Conservation (phyloP, 192 early-diverging fungal species). For the Backusella circina region DNA sequence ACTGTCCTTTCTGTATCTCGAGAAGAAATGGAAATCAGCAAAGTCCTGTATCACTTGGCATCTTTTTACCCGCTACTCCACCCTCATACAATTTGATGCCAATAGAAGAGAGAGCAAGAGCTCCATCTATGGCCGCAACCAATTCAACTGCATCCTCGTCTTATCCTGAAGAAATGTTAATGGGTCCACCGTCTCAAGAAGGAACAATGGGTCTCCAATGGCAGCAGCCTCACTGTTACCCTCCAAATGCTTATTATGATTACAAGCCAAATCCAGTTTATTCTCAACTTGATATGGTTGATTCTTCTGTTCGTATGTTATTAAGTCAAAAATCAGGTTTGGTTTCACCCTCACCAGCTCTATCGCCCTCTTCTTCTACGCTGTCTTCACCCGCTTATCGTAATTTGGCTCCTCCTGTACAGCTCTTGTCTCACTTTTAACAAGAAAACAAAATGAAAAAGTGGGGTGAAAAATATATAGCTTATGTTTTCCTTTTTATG, state of each 20-base stretch:
- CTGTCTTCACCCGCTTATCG: conserved; percentile 1
- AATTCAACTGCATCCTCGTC: not conserved
- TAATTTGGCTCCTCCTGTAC: not conserved
- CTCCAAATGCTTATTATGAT: not conserved
- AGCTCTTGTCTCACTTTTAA: conserved; percentile 2
- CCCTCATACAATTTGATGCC: not conserved
- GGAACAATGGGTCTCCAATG: not conserved
- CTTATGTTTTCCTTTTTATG: not conserved
- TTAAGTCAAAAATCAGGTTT: not conserved
- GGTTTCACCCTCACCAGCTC: not conserved
- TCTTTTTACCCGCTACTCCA: not conserved
- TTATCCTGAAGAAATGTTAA: not conserved
- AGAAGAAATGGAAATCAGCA: conserved; percentile 16
- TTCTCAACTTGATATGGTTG: not conserved
- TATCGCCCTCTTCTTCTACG: not conserved
- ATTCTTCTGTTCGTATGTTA: conserved; percentile 5
- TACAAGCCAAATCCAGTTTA: not conserved
- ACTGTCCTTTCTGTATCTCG: conserved; percentile 28
- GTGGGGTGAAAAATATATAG: not conserved
- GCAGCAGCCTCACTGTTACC: not conserved
- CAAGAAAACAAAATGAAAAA: not conserved
- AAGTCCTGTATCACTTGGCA: not conserved
- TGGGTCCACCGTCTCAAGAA: not conserved
- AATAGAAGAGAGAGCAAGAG: not conserved
- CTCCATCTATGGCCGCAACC: not conserved